Evolutionary conservation across 768 basidiomycete species (phyloP).

Genomic region (Calvatia gigantea): DNA sequence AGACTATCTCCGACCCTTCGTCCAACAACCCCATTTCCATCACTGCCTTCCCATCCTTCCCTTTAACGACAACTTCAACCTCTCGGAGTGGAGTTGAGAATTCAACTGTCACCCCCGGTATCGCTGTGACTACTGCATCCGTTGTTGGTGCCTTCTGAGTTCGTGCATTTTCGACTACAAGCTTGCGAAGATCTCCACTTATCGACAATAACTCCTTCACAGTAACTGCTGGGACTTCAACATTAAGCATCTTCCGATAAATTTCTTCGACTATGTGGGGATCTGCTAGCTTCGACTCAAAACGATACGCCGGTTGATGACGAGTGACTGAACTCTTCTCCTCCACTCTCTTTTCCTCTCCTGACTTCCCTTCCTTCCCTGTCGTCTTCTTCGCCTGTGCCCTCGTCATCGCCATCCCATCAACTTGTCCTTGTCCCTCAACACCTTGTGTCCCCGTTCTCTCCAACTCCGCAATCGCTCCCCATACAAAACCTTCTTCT

Average conservation of each 20-base stretch:
- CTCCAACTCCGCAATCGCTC: conserved; percentile 8
- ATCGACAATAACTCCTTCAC: conserved; percentile 15
- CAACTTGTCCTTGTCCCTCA: not conserved
- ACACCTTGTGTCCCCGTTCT: not conserved
- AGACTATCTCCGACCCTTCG: conserved; percentile 23
- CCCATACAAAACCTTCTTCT: conserved; percentile 5
- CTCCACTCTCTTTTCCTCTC: not conserved
- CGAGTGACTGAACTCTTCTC: not conserved
- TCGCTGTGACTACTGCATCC: not conserved
- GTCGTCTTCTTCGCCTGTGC: conserved; percentile 5
- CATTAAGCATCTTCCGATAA: not conserved
- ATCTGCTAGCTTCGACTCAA: conserved; percentile 12
- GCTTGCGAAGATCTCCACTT: conserved; percentile 14
- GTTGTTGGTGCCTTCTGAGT: conserved; percentile 1
- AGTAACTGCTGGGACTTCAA: conserved; percentile 8
- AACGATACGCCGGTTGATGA: conserved; percentile 10
- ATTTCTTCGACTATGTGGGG: conserved; percentile 5
- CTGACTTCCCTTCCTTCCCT: not conserved
- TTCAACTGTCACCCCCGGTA: conserved; percentile 7
- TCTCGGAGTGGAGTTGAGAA: conserved; percentile 12
- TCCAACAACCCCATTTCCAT: conserved; percentile 14
- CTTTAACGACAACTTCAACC: conserved; percentile 10
- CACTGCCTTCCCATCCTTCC: not conserved
- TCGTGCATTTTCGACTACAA: conserved; percentile 9
- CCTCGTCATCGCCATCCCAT: conserved; percentile 7